Evolutionary conservation across 306 rosid species (phyloP).

Genomic region (Pyrus betulifolia): DNA sequence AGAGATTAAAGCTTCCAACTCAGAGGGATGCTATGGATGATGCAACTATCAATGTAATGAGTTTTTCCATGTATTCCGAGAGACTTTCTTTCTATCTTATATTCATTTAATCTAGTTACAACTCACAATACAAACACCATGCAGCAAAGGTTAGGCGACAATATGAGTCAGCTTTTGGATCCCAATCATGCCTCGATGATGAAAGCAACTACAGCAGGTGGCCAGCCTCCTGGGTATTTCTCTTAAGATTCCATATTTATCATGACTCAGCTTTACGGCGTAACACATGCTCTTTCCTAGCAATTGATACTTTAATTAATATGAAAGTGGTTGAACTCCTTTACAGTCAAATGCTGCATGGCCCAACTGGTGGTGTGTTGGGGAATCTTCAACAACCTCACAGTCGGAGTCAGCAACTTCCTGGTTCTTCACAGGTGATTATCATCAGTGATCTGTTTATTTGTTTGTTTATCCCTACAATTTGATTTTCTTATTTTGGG

Average conservation of each 20-base stretch:
- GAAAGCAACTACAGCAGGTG: conserved; percentile 36
- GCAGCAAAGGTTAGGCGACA: conserved; percentile 49
- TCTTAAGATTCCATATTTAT: conserved; percentile 1
- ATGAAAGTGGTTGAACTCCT: conserved; percentile 17
- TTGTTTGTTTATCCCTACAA: neutral
- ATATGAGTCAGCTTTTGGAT: conserved; percentile 34
- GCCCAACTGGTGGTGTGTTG: conserved; percentile 29
- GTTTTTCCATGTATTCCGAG: conserved; percentile 11
- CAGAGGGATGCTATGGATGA: conserved; percentile 44
- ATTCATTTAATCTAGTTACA: conserved; percentile 5
- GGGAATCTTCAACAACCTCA: conserved; percentile 39
- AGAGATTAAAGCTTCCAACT: conserved; percentile 37
- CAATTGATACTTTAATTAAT: conserved; percentile 12
- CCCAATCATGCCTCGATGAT: conserved; percentile 31
- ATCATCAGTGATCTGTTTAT: conserved; percentile 6
- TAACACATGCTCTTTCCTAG: neutral
- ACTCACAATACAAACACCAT: conserved; percentile 4
- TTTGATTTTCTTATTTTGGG: conserved; percentile 9
- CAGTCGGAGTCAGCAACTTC: conserved; percentile 45
- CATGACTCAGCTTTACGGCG: conserved; percentile 4
- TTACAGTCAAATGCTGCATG: conserved; percentile 47
- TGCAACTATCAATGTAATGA: conserved; percentile 40
- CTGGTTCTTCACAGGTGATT: conserved; percentile 41
- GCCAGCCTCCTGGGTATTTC: conserved; percentile 56
- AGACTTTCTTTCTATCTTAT: neutral